Evolutionary conservation across 2,329 filamentous ascomycete species (phyloP).

Genomic region (Cryphonectria nitschkei): DNA sequence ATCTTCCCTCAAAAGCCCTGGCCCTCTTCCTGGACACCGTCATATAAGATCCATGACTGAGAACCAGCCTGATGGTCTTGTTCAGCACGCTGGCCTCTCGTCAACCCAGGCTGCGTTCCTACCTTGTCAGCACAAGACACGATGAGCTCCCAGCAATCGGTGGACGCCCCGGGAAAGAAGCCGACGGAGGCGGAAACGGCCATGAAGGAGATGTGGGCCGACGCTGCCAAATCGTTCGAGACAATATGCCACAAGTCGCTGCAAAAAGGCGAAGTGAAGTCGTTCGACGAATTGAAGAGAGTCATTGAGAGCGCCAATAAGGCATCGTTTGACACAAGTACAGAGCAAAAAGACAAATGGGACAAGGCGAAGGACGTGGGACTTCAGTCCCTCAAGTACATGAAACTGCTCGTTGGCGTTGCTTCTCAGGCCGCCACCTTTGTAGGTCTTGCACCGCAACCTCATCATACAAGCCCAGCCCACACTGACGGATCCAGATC

Average conservation of each 20-base stretch:
- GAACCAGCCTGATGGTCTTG: not conserved
- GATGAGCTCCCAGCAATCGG: not conserved
- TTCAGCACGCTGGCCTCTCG: not conserved
- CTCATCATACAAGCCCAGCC: not conserved
- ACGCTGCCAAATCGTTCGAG: conserved; percentile 11
- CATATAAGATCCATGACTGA: not conserved
- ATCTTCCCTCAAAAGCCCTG: not conserved
- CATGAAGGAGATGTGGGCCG: conserved; percentile 8
- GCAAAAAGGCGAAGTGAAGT: conserved; percentile 32
- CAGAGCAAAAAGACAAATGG: conserved; percentile 30
- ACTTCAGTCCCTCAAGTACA: conserved; percentile 33
- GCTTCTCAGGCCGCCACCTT: conserved; percentile 32
- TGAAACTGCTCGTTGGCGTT: conserved; percentile 33
- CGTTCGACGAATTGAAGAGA: conserved; percentile 32
- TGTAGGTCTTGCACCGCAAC: conserved; percentile 24
- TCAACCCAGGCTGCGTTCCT: not conserved
- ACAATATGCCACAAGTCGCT: conserved; percentile 34
- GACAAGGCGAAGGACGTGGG: conserved; percentile 33
- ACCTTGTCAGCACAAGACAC: not conserved
- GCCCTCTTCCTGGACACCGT: not conserved
- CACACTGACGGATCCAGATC: conserved; percentile 24
- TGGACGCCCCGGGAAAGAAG: not conserved
- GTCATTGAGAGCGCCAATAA: conserved; percentile 31
- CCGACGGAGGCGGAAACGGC: not conserved
- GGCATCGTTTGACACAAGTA: conserved; percentile 16